These are phyloP conservation scores for Paraphysoderma sedebokerense DNA, from an alignment of 371 early-diverging fungal genomes.

Conservation along the genomic window DNA sequence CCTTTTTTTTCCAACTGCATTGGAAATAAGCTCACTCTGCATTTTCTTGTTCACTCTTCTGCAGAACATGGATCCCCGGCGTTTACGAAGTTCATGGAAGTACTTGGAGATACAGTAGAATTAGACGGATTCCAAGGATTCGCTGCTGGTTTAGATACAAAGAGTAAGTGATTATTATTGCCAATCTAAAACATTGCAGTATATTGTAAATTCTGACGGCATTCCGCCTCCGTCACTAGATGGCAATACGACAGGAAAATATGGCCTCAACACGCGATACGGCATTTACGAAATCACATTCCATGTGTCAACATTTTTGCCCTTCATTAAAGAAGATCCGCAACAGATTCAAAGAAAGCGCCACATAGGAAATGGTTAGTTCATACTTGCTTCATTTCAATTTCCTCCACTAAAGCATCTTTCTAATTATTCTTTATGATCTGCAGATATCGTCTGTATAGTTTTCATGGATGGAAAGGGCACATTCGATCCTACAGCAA, in stretches of 20 bases:
- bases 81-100: constrained; percentile 10
- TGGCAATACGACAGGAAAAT: constrained; percentile 11
- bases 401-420: neutral
- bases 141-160: constrained; percentile 16
- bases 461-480: too few species aligned
- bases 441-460: too few species aligned
- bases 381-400: neutral
- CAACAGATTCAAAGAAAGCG: constrained; percentile 23
- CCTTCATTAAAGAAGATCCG: constrained; percentile 8
- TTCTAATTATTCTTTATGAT: too few species aligned
- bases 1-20: too few species aligned
- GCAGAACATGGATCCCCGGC: constrained; percentile 7
- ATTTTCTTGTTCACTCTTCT: neutral
- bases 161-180: neutral
- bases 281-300: constrained; percentile 14
- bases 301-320: constrained; percentile 22
- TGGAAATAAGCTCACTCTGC: too few species aligned
- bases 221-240: neutral
- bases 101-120: constrained; percentile 11
- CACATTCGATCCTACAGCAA: neutral
- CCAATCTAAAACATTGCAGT: neutral
- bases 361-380: constrained; percentile 21
- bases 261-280: constrained; percentile 14
- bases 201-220: neutral
- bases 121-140: constrained; percentile 14